phyloP scores from a whole-genome alignment of 2,329 filamentous ascomycete genomes.

The Westerdykella ornata region DNA sequence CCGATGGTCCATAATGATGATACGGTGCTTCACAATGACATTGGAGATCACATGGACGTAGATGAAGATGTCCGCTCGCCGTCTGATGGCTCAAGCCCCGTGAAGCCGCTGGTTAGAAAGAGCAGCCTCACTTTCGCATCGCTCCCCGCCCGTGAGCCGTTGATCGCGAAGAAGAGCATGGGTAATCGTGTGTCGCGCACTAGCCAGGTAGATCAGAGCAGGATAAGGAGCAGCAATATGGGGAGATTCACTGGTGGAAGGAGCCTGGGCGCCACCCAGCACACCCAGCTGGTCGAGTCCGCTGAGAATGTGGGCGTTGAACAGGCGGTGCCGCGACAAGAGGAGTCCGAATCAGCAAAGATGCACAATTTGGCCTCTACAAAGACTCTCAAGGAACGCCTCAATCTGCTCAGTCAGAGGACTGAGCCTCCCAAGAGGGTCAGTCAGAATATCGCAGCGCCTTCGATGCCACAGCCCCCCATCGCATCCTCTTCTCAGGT shows the following conservation, averaged over 20 bases:
- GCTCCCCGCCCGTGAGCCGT: constrained; percentile 80
- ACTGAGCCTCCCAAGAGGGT: constrained; percentile 33
- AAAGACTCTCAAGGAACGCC: constrained; percentile 85
- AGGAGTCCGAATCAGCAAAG: constrained; percentile 50
- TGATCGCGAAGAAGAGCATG: constrained; percentile 77
- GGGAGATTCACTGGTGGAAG: constrained; percentile 63
- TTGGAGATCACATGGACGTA: constrained; percentile 37
- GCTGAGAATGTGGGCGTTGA: constrained; percentile 49
- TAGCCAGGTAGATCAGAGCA: constrained; percentile 65
- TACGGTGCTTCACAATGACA: constrained; percentile 24
- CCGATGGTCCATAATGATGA: constrained; percentile 16
- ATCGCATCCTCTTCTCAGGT: constrained; percentile 14
- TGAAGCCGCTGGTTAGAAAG: constrained; percentile 74
- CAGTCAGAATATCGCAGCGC: constrained; percentile 33
- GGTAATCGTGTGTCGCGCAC: constrained; percentile 64
- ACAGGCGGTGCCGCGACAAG: constrained; percentile 27
- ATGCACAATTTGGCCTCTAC: constrained; percentile 85
- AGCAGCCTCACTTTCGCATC: constrained; percentile 94
- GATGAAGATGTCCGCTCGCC: constrained; percentile 55
- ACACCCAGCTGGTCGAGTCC: constrained; percentile 22
- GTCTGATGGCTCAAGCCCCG: constrained; percentile 66
- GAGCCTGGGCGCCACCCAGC: constrained; percentile 52
- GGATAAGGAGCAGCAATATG: constrained; percentile 63
- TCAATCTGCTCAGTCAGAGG: constrained; percentile 62
- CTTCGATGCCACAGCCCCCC: background rate